Percentiles rank a stretch among this genome's conserved stretches.
Evolutionary conservation across 306 rosid species (phyloP).

Genomic region (Cajanus cajan): DNA sequence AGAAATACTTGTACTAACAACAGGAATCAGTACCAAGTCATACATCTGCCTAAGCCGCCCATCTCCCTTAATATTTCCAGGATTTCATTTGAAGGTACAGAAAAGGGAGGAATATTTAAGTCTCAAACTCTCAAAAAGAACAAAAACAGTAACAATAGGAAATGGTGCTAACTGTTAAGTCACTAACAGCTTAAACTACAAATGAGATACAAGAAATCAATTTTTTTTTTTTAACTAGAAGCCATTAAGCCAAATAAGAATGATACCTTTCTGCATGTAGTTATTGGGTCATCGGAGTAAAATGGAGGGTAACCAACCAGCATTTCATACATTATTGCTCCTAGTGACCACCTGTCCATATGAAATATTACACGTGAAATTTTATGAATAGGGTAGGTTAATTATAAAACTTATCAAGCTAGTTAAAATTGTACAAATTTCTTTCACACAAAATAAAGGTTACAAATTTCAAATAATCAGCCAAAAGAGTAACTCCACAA

Average conservation of each 20-base stretch:
- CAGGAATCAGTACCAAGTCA: background rate
- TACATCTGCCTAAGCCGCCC: background rate
- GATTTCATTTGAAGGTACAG: background rate
- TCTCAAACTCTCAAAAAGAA: background rate
- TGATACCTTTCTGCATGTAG: constrained; percentile 92
- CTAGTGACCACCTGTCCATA: constrained; percentile 89
- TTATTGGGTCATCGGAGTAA: constrained; percentile 91
- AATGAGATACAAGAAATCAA: constrained; percentile 17
- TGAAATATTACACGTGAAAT: constrained; percentile 17
- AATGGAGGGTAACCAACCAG: constrained; percentile 98
- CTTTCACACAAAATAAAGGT: background rate
- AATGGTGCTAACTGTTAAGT: background rate
- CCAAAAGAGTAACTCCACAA: background rate
- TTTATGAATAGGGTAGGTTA: constrained; percentile 15
- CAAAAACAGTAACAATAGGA: constrained; percentile 6
- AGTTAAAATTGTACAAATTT: constrained; percentile 13
- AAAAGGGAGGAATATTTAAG: background rate
- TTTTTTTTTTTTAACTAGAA: background rate
- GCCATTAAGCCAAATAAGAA: constrained; percentile 14
- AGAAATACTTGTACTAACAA: background rate
- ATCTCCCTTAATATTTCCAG: background rate
- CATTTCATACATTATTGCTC: constrained; percentile 99
- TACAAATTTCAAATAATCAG: constrained; percentile 14
- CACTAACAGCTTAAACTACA: constrained; percentile 17
- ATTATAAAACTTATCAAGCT: background rate